Percentiles rank a stretch among this genome's conserved stretches.
These are phyloP conservation scores for Escovopsis sp. DNA, from an alignment of 2,329 filamentous ascomycete genomes.

Conservation along the genomic window DNA sequence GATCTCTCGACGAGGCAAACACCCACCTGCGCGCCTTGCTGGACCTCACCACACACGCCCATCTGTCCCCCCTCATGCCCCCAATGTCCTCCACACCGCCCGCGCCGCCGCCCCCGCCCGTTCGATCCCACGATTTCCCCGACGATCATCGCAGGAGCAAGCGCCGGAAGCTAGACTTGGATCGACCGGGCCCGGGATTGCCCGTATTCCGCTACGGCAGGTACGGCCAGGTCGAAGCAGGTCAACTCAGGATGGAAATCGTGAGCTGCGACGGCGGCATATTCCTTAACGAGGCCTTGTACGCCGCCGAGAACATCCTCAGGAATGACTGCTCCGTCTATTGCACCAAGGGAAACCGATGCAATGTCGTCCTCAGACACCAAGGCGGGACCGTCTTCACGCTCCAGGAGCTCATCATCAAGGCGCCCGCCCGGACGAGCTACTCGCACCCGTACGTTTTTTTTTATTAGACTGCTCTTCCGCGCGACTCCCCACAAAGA, in stretches of 20 bases:
- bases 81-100: constrained; percentile 10
- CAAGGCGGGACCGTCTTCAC: constrained; percentile 68
- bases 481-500: too few species aligned
- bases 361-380: constrained; percentile 76
- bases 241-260: constrained; percentile 71
- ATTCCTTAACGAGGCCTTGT: constrained; percentile 45
- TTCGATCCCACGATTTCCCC: constrained; percentile 23
- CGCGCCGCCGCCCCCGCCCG: constrained; percentile 17
- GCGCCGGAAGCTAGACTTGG: constrained; percentile 55
- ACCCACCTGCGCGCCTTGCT: constrained; percentile 28
- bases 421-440: constrained; percentile 57
- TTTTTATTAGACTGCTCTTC: constrained; percentile 10
- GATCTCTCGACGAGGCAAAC: constrained; percentile 27
- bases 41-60: constrained; percentile 22
- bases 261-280: constrained; percentile 77
- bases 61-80: constrained; percentile 14
- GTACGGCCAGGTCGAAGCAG: constrained; percentile 75
- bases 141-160: constrained; percentile 44
- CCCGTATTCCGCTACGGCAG: constrained; percentile 64
- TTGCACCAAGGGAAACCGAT: constrained; percentile 74
- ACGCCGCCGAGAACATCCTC: constrained; percentile 68
- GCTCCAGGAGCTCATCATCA: constrained; percentile 75
- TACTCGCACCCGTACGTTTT: constrained; percentile 72
- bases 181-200: constrained; percentile 34
- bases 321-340: constrained; percentile 74